Percentiles rank a stretch among this genome's conserved stretches.
phyloP scores from a whole-genome alignment of 2,329 filamentous ascomycete genomes.

The Fusarium stilboides region DNA sequence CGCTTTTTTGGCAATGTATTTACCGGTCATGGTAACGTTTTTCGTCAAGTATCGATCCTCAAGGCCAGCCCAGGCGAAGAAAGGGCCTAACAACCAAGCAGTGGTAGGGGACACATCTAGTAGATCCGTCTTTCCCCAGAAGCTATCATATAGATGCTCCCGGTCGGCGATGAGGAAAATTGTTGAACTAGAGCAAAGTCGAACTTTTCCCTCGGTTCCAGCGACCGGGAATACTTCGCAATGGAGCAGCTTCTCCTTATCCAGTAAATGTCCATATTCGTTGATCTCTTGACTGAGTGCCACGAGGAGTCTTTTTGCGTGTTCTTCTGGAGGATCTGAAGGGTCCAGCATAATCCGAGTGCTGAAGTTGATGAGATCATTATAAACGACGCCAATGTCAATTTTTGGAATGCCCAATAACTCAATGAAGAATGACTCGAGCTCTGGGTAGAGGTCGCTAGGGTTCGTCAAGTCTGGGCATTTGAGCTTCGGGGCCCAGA shows the following conservation, averaged over 20 bases:
- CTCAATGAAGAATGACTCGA: constrained; percentile 20
- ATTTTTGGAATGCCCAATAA: constrained; percentile 6
- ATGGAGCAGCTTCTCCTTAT: background rate
- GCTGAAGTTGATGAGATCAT: constrained; percentile 2
- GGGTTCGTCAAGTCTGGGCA: constrained; percentile 1
- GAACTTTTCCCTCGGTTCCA: background rate
- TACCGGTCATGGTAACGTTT: constrained; percentile 5
- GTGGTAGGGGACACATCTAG: constrained; percentile 12
- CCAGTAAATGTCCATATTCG: constrained; percentile 3
- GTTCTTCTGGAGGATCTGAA: background rate
- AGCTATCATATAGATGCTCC: constrained; percentile 3
- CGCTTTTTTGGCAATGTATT: background rate
- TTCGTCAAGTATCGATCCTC: constrained; percentile 21
- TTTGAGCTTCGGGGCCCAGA: constrained; percentile 11
- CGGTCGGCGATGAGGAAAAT: constrained; percentile 20
- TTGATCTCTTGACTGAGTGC: constrained; percentile 2
- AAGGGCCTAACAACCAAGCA: constrained; percentile 11
- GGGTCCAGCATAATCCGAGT: background rate
- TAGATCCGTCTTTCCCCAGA: background rate
- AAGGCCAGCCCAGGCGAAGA: constrained; percentile 19
- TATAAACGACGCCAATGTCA: constrained; percentile 11
- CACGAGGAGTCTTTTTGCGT: constrained; percentile 9
- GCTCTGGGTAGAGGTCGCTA: constrained; percentile 16
- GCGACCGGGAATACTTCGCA: constrained; percentile 10
- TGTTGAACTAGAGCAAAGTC: constrained; percentile 6